Base-by-base conservation (phyloP, 805 yeast species). In the Schwanniomyces pseudopolymorphus region DNA sequence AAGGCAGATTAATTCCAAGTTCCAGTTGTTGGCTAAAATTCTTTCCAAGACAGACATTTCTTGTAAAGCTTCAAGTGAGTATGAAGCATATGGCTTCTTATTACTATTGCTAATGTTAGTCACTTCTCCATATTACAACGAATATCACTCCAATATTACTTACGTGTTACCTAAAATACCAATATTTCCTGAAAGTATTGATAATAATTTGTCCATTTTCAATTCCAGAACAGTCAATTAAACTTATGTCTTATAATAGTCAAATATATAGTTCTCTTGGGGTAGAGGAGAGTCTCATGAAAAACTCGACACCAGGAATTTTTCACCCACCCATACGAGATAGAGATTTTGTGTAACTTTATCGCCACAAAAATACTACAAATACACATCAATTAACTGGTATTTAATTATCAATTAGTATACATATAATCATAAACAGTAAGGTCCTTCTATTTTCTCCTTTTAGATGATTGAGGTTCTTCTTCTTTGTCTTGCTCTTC, bases 1-100 rank as follows among this genome's bases (percentile, higher is more conserved):
- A 13, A 84, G 19, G 20, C 89, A 80, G 49, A 77, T 56, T 24
- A 73, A 33, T 72, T 92, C 99, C 59, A 85, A 75, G 38, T 72
- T 73, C 97, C 97, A 94, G 66, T 87, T 83, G 64, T 86, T 84
- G 24, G 69, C 54, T 48, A 57, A 54, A 35, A 87, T 45, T 58
- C 97, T 81, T 55, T 84, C 76, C 41, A 69, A 38, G 42, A 89
- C 20, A 2, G 86, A 68, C 81, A 89, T 69, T 5, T 67, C 71
- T 31, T 74, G 72, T 62, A 88, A 78, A 51, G 83, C 85, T 36
- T 81, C 84, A 41, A 64, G 47, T 27, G 79, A 59, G 56, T 68
- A 66, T 17, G 62, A 55, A 43, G 58, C 38, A 52, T 52, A 62
- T 25, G 49, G 43, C 22, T 50, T 58, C 21, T 40, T 39, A 9